Evolutionary conservation across 2,329 filamentous ascomycete genomes (phyloP).

Genomic region (Colletotrichum falcatum): DNA sequence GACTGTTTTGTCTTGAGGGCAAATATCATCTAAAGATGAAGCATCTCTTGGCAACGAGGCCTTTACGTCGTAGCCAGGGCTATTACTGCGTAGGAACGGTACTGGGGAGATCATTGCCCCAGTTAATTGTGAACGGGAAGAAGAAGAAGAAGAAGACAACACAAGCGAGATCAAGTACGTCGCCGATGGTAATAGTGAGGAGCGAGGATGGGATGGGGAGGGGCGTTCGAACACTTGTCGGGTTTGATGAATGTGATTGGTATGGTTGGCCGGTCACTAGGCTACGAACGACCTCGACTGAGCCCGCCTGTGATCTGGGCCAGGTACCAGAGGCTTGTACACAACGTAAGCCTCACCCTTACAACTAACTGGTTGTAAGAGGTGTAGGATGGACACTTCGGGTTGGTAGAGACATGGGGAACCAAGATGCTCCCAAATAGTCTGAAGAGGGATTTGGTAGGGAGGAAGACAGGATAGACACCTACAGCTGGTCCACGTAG

Average conservation of each 20-base stretch:
- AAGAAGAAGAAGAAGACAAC: background rate
- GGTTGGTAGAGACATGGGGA: background rate
- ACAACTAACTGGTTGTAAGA: constrained; percentile 2
- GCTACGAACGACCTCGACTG: constrained; percentile 1
- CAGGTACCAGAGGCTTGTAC: background rate
- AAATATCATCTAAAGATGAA: background rate
- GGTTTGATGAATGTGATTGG: constrained; percentile 3
- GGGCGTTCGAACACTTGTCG: constrained; percentile 32
- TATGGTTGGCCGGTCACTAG: background rate
- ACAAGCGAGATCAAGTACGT: background rate
- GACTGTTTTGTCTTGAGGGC: background rate
- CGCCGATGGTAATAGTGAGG: constrained; percentile 22
- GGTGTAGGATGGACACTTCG: background rate
- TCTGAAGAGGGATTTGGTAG: background rate
- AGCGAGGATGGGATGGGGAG: background rate
- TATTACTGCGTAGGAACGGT: constrained; percentile 1
- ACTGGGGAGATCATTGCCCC: constrained; percentile 1
- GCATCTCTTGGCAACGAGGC: background rate
- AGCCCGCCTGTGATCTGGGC: background rate
- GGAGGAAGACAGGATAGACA: background rate
- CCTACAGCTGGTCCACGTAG: background rate
- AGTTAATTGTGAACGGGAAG: background rate
- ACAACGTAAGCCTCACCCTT: background rate
- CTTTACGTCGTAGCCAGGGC: background rate
- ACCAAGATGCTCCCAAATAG: background rate